Conservation (phyloP, 352 stramenopile species). For the Phytophthora rubi region DNA sequence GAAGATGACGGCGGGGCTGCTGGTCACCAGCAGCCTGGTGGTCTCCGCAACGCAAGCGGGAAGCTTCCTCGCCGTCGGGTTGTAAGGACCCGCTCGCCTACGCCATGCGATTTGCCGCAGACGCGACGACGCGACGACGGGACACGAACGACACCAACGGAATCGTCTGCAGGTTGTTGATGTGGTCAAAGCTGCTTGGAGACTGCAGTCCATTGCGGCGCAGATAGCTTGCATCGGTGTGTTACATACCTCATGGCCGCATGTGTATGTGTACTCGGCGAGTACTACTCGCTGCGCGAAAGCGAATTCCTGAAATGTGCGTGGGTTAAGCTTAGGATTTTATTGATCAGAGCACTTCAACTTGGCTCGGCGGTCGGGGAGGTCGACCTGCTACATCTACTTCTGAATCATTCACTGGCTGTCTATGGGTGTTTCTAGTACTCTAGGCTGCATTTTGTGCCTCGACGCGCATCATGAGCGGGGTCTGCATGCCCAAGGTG, state of each 20-base stretch:
- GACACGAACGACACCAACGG: constrained; percentile 14
- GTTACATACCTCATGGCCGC: background rate
- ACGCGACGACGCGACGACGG: constrained; percentile 3
- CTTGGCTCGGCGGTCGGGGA: constrained; percentile 4
- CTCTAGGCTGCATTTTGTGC: constrained; percentile 9
- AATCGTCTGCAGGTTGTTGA: constrained; percentile 15
- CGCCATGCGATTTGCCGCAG: constrained; percentile 22
- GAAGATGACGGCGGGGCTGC: constrained; percentile 7
- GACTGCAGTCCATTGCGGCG: background rate
- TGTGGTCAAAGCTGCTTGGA: background rate
- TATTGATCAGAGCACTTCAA: constrained; percentile 20
- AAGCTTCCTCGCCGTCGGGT: constrained; percentile 30
- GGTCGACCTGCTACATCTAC: constrained; percentile 1
- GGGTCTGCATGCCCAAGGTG: constrained; percentile 51
- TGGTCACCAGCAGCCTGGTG: background rate
- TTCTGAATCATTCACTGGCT: constrained; percentile 5
- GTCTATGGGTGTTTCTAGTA: constrained; percentile 1
- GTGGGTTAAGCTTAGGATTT: constrained; percentile 4
- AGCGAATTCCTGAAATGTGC: background rate
- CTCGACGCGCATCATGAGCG: constrained; percentile 38
- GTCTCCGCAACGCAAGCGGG: constrained; percentile 16
- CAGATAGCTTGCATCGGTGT: background rate
- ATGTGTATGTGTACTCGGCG: background rate
- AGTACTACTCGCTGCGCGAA: background rate
- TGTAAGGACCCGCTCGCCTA: constrained; percentile 19